These are phyloP conservation scores for Aristolochia fimbriata DNA, from an alignment of 164 flowering plant species.

Conservation along the genomic window DNA sequence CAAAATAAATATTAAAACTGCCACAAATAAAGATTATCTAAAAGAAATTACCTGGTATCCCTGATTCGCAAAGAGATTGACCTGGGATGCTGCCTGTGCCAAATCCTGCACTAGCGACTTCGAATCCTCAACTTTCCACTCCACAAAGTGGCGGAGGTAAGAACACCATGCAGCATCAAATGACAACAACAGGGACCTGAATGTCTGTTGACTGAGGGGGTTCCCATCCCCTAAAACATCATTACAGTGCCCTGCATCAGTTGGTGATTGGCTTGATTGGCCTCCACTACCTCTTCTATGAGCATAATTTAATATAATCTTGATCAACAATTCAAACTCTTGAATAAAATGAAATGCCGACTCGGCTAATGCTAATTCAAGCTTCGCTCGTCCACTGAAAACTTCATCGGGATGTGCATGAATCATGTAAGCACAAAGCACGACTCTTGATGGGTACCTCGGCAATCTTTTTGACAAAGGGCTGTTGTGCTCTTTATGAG, in stretches of 20 bases:
- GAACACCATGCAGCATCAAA: conserved; percentile 94
- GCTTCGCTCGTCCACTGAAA: conserved; percentile 74
- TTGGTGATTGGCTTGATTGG: background rate
- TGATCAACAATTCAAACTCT: conserved; percentile 67
- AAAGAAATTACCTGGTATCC: conserved; percentile 51
- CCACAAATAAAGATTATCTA: too few relatives aligned
- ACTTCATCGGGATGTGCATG: conserved; percentile 94
- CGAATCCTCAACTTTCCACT: conserved; percentile 95
- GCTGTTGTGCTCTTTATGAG: conserved; percentile 2
- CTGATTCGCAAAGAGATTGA: conserved; percentile 87
- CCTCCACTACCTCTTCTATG: conserved; percentile 15
- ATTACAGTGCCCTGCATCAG: background rate
- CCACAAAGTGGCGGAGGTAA: conserved; percentile 74
- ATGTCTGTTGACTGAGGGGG: conserved; percentile 28
- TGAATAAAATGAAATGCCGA: conserved; percentile 50
- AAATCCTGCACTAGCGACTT: conserved; percentile 73
- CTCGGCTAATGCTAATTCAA: conserved; percentile 55
- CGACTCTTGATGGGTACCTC: conserved; percentile 85
- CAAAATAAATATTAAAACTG: too few relatives aligned
- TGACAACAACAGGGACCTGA: conserved; percentile 63
- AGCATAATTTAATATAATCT: conserved; percentile 53
- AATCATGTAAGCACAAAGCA: conserved; percentile 96
- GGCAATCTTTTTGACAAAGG: conserved; percentile 28
- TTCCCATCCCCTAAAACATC: conserved; percentile 18
- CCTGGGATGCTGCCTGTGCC: conserved; percentile 88